Base-by-base conservation (phyloP, 306 rosid genomes). In the Oemleria cerasiformis region DNA sequence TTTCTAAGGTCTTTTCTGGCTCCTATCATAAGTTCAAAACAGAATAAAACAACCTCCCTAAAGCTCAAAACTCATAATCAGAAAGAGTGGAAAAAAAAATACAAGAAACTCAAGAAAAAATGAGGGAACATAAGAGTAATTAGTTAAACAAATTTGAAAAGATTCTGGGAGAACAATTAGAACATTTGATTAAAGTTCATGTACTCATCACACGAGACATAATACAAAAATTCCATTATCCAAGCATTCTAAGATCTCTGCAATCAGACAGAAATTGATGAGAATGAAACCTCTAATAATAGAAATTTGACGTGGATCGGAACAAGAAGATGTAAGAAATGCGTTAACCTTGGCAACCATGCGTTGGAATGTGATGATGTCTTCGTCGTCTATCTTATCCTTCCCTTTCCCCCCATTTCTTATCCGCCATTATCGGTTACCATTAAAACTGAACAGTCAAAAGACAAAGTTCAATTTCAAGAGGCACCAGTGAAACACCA, bases 341-440 rank as follows among this genome's bases (percentile, higher is more conserved):
- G 97, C 97, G 95, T 94, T n/a, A 94, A 94, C 98, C 98, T 94
- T 94, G 50, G 98, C 98, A 73, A 94, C 98, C 98, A 94, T 91
- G 38, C 98, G 98, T 78, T 94, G 98, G 75, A 94, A 94, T 50
- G 98, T n/a, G n/a, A n/a, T 94, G 78, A 89, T 51, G 59, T 94
- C 98, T 82, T 94, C 98, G 49, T 94, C 98, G 69, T 94, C 98
- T 47, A 94, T 85, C 82, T 91, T 94, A 73, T 94, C 97, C 77
- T 91, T 94, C 34, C 98, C 98, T 74, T 94, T 94, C n/a, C 12
- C 97, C 98, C 91, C 67, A 87, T 79, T 91, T 94, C 71, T 89
- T 94, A 75, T 94, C 98, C 91, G 91, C 75, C 63, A 51, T 5
- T 39, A 67, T 49, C 36, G 43, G 45, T 60, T n/a, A 67, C 15